Percentiles rank a stretch among this genome's conserved stretches.
Evolutionary conservation across 2,329 filamentous ascomycete species (phyloP).

Genomic region (Aaosphaeria arxii): DNA sequence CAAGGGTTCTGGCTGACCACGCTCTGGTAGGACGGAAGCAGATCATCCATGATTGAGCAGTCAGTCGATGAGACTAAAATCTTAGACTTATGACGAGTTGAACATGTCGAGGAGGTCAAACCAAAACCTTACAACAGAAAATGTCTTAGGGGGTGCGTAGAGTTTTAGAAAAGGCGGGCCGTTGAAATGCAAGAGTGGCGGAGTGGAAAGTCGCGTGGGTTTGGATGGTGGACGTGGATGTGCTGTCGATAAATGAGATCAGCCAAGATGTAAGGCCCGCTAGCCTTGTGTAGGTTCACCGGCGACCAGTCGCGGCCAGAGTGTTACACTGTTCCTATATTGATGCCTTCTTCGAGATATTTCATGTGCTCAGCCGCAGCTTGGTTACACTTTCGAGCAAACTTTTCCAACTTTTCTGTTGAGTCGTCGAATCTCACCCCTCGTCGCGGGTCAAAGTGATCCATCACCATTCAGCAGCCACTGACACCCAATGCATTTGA

Average conservation of each 20-base stretch:
- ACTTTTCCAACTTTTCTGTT: too few species aligned
- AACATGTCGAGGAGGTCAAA: neutral
- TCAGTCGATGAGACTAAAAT: neutral
- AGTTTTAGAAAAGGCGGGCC: neutral
- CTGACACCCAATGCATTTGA: too few species aligned
- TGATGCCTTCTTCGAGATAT: too few species aligned
- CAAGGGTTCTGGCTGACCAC: slow-evolving; percentile 55
- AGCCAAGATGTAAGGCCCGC: neutral
- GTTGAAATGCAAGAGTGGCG: neutral
- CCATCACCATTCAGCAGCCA: too few species aligned
- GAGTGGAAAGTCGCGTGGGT: neutral
- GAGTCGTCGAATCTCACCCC: too few species aligned
- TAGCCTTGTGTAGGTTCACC: too few species aligned
- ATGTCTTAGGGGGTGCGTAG: neutral
- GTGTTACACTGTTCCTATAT: too few species aligned
- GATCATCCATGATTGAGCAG: slow-evolving; percentile 48
- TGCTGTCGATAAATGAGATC: neutral
- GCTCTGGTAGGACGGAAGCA: slow-evolving; percentile 59
- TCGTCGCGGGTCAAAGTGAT: too few species aligned
- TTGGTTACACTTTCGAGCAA: too few species aligned
- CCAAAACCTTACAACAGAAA: neutral
- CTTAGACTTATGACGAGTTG: neutral
- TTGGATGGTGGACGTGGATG: neutral
- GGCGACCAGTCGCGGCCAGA: too few species aligned
- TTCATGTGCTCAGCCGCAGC: too few species aligned